phyloP scores from a whole-genome alignment of 345 rosid genomes.

The Gossypium turneri region DNA sequence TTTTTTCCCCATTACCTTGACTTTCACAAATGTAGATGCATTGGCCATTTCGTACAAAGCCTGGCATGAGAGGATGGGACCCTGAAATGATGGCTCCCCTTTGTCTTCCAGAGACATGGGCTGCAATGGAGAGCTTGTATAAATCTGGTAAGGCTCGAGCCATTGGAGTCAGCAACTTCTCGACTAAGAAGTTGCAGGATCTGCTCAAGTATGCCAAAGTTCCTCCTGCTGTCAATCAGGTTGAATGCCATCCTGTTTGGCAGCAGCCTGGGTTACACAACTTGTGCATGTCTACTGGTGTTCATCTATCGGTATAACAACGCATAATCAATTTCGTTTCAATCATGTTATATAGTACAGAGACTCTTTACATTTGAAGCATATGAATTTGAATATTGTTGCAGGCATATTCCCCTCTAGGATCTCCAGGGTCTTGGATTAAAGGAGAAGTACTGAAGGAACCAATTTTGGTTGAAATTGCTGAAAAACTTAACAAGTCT shows the following conservation, averaged over 20 bases:
- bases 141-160: constrained; percentile 50
- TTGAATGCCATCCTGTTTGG: constrained; percentile 62
- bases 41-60: constrained; percentile 55
- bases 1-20: neutral
- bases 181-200: constrained; percentile 50
- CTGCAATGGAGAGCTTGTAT: constrained; percentile 49
- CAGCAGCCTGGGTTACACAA: constrained; percentile 51
- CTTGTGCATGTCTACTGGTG: constrained; percentile 49
- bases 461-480: constrained; percentile 37
- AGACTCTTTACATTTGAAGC: neutral
- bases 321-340: neutral
- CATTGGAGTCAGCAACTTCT: constrained; percentile 61
- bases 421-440: constrained; percentile 57
- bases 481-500: constrained; percentile 43
- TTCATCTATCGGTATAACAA: constrained; percentile 43
- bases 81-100: constrained; percentile 46
- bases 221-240: constrained; percentile 59
- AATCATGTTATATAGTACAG: neutral
- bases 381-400: neutral
- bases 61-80: constrained; percentile 37
- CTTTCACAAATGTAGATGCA: constrained; percentile 32
- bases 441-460: constrained; percentile 54
- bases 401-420: constrained; percentile 56
- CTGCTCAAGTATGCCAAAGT: constrained; percentile 36
- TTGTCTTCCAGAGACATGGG: constrained; percentile 51